Evolutionary conservation across 306 rosid genomes (phyloP), one percentile per base, ranked within the genome.

Genomic region (Fragaria iinumae): DNA sequence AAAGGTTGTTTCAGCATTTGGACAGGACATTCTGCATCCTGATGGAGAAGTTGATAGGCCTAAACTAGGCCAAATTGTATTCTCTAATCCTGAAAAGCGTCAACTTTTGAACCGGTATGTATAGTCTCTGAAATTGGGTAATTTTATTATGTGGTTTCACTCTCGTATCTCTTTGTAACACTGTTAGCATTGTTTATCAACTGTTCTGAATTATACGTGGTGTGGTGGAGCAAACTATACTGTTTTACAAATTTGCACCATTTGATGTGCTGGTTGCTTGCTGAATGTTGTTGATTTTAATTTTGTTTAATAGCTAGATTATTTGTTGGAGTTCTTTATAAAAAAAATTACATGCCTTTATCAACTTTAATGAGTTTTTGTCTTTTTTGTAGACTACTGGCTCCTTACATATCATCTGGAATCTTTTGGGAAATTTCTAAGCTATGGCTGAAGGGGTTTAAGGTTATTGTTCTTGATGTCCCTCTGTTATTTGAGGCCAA

Each of bases 401-500:
- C 98, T 71, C 93, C 97, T 29, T 77, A 87, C 75, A 91, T 92
- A 87, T 88, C 98, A 34, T 87, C 85, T 50, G 91, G 98, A 69
- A 96, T 96, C 79, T 83, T 87, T 38, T 91, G 91, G 93, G 84
- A 88, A 83, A 81, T 91, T 72, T 62, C 80, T 55, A 91, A 89
- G 91, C 73, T 92, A 21, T 96, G 99, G 97, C 60, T 81, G 73
- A 96, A 88, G 78, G 99, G 93, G 69, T 84, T 55, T 68, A 86
- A 91, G 83, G 87, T 96, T 56, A 96, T 92, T 83, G 91, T 92
- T 52, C 93, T 96, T 38, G 96, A 96, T 57, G 73, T 91, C 78
- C 99, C 98, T 39, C 77, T 92, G 69, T 83, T 95, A 77, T 91
- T 95, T 13, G 96, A 96, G 83, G 97, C 90, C 75, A 91, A 86